Conservation (phyloP, 2,329 filamentous ascomycete species). For the Phyllachora maydis region DNA sequence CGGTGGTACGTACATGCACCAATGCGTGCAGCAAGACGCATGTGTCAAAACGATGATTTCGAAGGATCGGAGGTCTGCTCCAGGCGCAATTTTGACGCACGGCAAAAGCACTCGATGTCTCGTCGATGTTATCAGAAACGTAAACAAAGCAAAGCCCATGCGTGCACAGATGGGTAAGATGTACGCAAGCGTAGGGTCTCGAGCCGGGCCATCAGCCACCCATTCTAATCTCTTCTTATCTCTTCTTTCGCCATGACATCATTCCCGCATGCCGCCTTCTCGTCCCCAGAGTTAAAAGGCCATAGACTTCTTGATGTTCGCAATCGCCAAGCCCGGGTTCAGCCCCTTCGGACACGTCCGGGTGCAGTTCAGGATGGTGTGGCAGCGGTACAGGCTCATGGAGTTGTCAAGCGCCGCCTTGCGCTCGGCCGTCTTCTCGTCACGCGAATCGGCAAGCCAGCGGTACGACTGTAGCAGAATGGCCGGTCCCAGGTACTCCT, state of each 20-base stretch:
- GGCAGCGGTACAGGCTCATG: constrained; percentile 97
- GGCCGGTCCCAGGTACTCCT: constrained; percentile 94
- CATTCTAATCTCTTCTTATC: neutral
- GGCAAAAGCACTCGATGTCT: too few relatives aligned
- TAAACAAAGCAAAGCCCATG: too few relatives aligned
- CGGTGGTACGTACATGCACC: too few relatives aligned
- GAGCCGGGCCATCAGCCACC: too few relatives aligned
- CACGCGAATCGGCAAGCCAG: constrained; percentile 88
- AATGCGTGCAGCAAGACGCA: too few relatives aligned
- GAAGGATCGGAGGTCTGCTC: too few relatives aligned
- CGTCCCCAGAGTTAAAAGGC: too few relatives aligned
- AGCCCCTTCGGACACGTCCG: constrained; percentile 95
- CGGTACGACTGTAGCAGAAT: constrained; percentile 95
- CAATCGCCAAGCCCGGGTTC: constrained; percentile 88
- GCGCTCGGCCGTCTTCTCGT: constrained; percentile 73
- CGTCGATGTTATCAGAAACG: too few relatives aligned
- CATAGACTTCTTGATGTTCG: constrained; percentile 97
- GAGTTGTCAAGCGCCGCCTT: constrained; percentile 90
- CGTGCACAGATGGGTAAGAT: too few relatives aligned
- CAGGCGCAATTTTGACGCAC: too few relatives aligned
- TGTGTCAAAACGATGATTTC: too few relatives aligned
- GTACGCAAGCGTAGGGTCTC: too few relatives aligned
- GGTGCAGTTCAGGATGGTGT: constrained; percentile 98
- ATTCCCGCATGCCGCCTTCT: constrained; percentile 1
- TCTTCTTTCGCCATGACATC: constrained; percentile 1